Base-by-base conservation (phyloP, 2,329 filamentous ascomycete species). In the Incumbomyces delicatus region DNA sequence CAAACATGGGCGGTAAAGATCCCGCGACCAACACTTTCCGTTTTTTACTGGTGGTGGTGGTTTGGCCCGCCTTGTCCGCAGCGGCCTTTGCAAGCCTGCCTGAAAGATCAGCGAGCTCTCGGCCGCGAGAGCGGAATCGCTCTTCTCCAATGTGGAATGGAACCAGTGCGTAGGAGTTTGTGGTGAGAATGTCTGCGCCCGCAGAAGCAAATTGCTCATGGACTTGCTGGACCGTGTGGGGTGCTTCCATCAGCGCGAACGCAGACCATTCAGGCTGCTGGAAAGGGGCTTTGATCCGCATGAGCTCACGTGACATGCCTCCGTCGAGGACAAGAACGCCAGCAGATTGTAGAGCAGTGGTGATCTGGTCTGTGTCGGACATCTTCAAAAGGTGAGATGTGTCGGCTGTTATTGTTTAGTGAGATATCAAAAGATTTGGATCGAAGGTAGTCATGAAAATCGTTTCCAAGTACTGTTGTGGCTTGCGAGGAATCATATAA, bases 141-240 rank as follows among this genome's bases (percentile, higher is more conserved):
- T 53, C 40, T 33, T 55, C 22, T 46, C 42, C 38, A 50, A 55
- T 39, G 42, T 55, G 30, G 50, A 45, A 17, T 50, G 52, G 45
- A 51, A 55, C 50, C 47, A 52, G 48, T 50, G 50, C 41, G 50
- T 36, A 36, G 4, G 33, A 36, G 17, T 36, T 36, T 36, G 33
- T 36, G 5, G 33, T 36, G 4, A 36, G n/a, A 11, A 36, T 36
- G 33, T 36, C 17, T 4, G 33, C 33, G n/a, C 33, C 33, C 6
- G 33, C 33, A 18, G 33, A 14, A 18, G 17, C 17, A 11, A 36
- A 36, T 11, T 36, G 4, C 11, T 36, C 33, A 11, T 36, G 33
- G 33, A 36, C 11, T 36, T 36, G 33, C 33, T 36, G 33, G 5
- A 36, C 33, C 4, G 11, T 4, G 5, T 36, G 5, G 6, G 33